Evolutionary conservation across 2,329 filamentous ascomycete species (phyloP).

Genomic region (Rutstroemia sp.): DNA sequence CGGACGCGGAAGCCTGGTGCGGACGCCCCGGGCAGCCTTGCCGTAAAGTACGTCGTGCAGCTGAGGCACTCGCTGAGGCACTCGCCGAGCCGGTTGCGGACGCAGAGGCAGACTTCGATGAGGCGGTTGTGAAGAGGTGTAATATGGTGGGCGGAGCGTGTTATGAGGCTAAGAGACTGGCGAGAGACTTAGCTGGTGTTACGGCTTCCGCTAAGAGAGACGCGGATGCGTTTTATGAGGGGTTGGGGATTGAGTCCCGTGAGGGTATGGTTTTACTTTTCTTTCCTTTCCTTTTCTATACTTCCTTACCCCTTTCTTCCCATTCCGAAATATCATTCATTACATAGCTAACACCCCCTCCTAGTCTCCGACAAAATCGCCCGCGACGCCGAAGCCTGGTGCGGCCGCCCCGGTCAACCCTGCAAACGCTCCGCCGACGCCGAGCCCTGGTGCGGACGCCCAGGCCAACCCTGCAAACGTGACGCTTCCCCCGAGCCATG

Average conservation of each 20-base stretch:
- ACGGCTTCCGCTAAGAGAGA: constrained; percentile 1
- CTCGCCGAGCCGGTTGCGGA: constrained; percentile 1
- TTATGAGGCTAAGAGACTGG: constrained; percentile 11
- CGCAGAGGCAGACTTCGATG: not conserved
- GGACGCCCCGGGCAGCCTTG: constrained; percentile 5
- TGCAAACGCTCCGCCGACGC: constrained; percentile 16
- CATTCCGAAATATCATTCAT: not conserved
- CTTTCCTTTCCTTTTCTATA: not conserved
- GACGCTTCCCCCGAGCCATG: constrained; percentile 10
- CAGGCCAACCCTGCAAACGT: constrained; percentile 16
- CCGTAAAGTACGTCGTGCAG: constrained; percentile 5
- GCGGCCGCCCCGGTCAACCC: constrained; percentile 19
- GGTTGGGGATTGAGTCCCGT: constrained; percentile 3
- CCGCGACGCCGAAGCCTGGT: constrained; percentile 21
- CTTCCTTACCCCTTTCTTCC: too few species aligned
- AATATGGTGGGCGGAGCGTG: constrained; percentile 12
- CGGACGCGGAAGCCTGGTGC: constrained; percentile 2
- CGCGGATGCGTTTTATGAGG: not conserved
- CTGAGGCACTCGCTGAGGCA: constrained; percentile 6
- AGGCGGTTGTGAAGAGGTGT: constrained; percentile 5
- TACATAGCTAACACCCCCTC: not conserved
- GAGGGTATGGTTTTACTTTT: not conserved
- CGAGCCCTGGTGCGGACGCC: constrained; percentile 15
- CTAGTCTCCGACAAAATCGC: constrained; percentile 7
- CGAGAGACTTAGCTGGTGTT: constrained; percentile 8